These are phyloP conservation scores for Labyrinthula sp. DNA, from an alignment of 352 stramenopile genomes.

Conservation along the genomic window DNA sequence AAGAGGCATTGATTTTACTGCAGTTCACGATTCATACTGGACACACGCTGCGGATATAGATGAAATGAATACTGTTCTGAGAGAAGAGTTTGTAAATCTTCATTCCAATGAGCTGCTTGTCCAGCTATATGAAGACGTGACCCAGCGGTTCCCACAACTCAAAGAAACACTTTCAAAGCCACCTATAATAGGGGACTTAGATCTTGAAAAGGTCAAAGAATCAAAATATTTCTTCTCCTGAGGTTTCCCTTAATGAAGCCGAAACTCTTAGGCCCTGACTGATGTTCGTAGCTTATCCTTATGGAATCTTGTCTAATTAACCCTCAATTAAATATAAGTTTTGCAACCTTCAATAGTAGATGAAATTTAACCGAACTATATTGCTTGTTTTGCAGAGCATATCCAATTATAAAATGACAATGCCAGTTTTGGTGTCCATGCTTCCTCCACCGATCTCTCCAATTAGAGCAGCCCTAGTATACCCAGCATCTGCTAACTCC, in stretches of 20 bases:
- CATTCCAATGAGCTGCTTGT: conserved; percentile 87
- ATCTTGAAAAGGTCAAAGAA: conserved; percentile 74
- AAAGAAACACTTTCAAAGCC: conserved; percentile 62
- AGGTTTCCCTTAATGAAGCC: too few species aligned
- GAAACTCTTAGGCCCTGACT: too few species aligned
- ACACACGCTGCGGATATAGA: conserved; percentile 85
- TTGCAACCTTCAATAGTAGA: too few species aligned
- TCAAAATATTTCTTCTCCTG: conserved; percentile 98
- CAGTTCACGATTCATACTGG: conserved; percentile 98
- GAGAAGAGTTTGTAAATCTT: conserved; percentile 76
- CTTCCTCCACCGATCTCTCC: neutral
- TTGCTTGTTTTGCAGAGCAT: too few species aligned
- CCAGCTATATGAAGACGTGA: conserved; percentile 65
- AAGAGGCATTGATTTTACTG: conserved; percentile 67
- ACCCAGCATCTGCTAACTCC: conserved; percentile 44
- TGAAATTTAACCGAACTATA: too few species aligned
- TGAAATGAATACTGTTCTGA: conserved; percentile 75
- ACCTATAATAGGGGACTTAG: conserved; percentile 65
- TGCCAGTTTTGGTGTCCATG: too few species aligned
- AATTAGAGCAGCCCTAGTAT: neutral
- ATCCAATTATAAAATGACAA: too few species aligned
- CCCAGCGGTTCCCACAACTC: conserved; percentile 77
- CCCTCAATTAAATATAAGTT: too few species aligned
- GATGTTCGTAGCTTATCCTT: too few species aligned
- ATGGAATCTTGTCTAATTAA: too few species aligned